Base-by-base conservation (phyloP, 176 grass and related monocot genomes). In the Musa acuminata region DNA sequence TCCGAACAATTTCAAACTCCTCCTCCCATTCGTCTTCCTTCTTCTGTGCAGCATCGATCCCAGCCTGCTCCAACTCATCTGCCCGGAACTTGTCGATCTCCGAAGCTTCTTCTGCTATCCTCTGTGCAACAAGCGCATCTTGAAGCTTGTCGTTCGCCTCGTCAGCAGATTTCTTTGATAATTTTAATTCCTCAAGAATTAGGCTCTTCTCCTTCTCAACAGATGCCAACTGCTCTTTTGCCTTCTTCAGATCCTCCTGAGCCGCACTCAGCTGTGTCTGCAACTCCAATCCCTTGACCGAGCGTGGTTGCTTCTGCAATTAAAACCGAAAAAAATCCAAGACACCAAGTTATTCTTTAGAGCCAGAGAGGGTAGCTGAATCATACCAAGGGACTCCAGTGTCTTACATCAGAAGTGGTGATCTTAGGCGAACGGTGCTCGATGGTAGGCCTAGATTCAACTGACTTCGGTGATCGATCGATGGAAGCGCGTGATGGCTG, bases 391-490 rank as follows among this genome's bases (percentile, higher is more conserved):
- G 17, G 68, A 51, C 26, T 80, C 14, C 10, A 14, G 0, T 19
- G 11, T 58, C 88, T 90, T 87, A 99, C 95, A 71, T 95, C 91
- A 64, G 88, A 83, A 26, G 78, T 90, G 54, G 80, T 84, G 76
- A 83, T 89, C 82, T 94, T 91, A 26, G 96, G 83, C 49, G 90
- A 79, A 60, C 88, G 83, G 67, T 88, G 90, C 84, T 99, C 96
- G 13, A 76, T 84, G 29, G 72, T 70, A 80, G 82, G 84, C 88
- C 89, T 99, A 20, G 62, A 65, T 78, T 94, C 91, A 9, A 72
- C 68, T 57, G 91, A 85, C 86, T 87, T 89, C 43, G 84, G 88
- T 2, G 96, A 95, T 0, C 88, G 88, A 73, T 99, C 96, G 72
- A 99, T 80, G 21, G 91, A 95, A 83, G 85, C 82, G 74, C 96